Evolutionary conservation across 2,329 filamentous ascomycete genomes (phyloP).

Genomic region (Emericellopsis atlantica): DNA sequence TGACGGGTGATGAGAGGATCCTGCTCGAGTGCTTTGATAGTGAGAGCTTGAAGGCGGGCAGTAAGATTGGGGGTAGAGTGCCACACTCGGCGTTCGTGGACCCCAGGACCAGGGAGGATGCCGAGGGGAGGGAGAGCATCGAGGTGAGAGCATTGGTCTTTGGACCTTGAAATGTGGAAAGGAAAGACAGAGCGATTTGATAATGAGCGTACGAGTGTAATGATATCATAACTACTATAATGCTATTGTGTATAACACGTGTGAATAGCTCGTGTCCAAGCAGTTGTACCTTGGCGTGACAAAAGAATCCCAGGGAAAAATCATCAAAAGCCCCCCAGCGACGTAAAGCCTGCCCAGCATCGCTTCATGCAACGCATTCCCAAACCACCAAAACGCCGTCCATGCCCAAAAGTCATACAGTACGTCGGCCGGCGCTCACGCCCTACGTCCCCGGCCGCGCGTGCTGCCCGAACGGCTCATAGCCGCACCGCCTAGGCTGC

Average conservation of each 20-base stretch:
- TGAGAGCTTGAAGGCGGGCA: slow-evolving; percentile 35
- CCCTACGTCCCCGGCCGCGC: slow-evolving; percentile 30
- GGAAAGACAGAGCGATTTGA: no score
- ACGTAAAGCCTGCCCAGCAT: neutral
- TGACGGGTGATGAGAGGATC: slow-evolving; percentile 60
- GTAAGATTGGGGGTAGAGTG: slow-evolving; percentile 39
- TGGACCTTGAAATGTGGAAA: slow-evolving; percentile 31
- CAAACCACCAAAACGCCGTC: neutral
- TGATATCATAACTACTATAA: no score
- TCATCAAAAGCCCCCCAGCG: no score
- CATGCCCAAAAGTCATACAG: neutral
- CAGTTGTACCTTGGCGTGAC: no score
- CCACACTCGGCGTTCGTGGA: slow-evolving; percentile 75
- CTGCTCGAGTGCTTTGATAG: slow-evolving; percentile 72
- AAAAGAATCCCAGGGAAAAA: no score
- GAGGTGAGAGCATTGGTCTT: slow-evolving; percentile 82
- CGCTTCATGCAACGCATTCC: neutral
- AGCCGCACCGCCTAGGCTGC: slow-evolving; percentile 38
- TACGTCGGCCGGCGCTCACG: slow-evolving; percentile 6
- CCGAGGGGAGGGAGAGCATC: slow-evolving; percentile 71
- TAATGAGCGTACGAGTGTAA: no score
- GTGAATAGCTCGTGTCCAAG: no score
- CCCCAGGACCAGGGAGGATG: slow-evolving; percentile 55
- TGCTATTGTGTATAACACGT: no score
- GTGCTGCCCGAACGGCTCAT: slow-evolving; percentile 45